Evolutionary conservation across 768 basidiomycete genomes (phyloP).

Genomic region (Royoungia palumana): DNA sequence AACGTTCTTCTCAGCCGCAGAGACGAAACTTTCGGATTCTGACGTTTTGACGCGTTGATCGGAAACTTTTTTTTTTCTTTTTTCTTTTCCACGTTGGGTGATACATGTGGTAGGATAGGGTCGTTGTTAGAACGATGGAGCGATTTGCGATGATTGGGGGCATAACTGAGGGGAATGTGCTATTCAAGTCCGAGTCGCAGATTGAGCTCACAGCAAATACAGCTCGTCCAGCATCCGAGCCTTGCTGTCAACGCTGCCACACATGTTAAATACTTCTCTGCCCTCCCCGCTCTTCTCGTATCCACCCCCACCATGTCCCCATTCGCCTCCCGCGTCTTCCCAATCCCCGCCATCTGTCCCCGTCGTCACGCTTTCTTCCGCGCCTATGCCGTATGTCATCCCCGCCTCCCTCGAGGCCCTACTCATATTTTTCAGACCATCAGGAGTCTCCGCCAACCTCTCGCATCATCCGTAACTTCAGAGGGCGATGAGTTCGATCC

Average conservation of each 20-base stretch:
- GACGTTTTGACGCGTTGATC: conserved; percentile 20
- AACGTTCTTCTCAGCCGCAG: conserved; percentile 13
- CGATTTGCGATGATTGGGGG: no score
- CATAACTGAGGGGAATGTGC: conserved; percentile 15
- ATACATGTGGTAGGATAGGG: no score
- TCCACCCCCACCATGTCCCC: conserved; percentile 20
- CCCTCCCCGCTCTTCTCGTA: neutral
- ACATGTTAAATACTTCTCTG: conserved; percentile 24
- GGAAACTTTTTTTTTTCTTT: no score
- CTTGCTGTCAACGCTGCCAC: conserved; percentile 12
- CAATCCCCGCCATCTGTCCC: conserved; percentile 30
- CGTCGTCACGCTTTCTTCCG: conserved; percentile 41
- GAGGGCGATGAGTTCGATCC: conserved; percentile 27
- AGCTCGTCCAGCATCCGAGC: conserved; percentile 13
- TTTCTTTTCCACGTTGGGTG: no score
- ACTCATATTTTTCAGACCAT: conserved; percentile 29
- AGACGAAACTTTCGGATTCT: conserved; percentile 28
- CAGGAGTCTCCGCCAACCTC: conserved; percentile 25
- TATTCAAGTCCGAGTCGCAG: conserved; percentile 24
- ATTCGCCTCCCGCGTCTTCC: conserved; percentile 24
- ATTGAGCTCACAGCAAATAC: conserved; percentile 29
- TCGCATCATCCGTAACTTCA: conserved; percentile 3
- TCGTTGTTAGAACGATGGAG: no score
- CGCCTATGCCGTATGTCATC: conserved; percentile 52
- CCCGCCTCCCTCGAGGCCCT: conserved; percentile 7